Evolutionary conservation across 2,329 filamentous ascomycete species (phyloP).

Genomic region (Fusarium kyushuense): DNA sequence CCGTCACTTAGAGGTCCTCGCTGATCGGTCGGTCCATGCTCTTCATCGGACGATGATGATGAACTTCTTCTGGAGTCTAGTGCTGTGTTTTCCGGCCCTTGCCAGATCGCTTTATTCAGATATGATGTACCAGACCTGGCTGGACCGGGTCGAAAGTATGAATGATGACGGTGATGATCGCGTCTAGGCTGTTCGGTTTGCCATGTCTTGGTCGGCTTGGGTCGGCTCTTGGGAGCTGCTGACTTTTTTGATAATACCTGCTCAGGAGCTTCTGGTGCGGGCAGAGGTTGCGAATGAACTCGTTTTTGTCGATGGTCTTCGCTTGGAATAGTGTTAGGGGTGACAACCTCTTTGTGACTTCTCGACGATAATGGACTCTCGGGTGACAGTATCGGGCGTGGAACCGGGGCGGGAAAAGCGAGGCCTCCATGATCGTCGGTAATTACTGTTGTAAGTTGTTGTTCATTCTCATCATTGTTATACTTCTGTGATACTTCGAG

Average conservation of each 20-base stretch:
- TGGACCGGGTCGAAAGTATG: conserved; percentile 36
- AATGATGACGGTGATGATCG: conserved; percentile 9
- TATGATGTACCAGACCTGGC: conserved; percentile 41
- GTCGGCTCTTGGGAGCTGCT: conserved; percentile 15
- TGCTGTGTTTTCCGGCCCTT: conserved; percentile 7
- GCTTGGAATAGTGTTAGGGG: not conserved
- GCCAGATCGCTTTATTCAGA: conserved; percentile 41
- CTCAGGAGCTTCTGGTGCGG: not conserved
- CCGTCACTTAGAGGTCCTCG: not conserved
- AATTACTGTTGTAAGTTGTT: conserved; percentile 24
- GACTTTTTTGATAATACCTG: conserved; percentile 11
- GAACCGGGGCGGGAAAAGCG: conserved; percentile 30
- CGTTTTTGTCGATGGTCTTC: conserved; percentile 1
- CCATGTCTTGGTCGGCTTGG: conserved; percentile 40
- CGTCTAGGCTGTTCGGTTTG: conserved; percentile 37
- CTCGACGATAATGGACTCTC: conserved; percentile 29
- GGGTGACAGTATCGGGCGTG: conserved; percentile 26
- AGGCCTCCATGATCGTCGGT: conserved; percentile 27
- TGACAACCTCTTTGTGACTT: conserved; percentile 9
- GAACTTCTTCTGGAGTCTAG: conserved; percentile 32
- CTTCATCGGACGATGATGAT: conserved; percentile 25
- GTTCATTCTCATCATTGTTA: conserved; percentile 4
- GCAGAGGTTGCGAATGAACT: conserved; percentile 12
- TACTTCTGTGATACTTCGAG: conserved; percentile 29
- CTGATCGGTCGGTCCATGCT: conserved; percentile 1